Evolutionary conservation across 108 stramenopile genomes (phyloP).

Genomic region (Heterococcus sp.): DNA sequence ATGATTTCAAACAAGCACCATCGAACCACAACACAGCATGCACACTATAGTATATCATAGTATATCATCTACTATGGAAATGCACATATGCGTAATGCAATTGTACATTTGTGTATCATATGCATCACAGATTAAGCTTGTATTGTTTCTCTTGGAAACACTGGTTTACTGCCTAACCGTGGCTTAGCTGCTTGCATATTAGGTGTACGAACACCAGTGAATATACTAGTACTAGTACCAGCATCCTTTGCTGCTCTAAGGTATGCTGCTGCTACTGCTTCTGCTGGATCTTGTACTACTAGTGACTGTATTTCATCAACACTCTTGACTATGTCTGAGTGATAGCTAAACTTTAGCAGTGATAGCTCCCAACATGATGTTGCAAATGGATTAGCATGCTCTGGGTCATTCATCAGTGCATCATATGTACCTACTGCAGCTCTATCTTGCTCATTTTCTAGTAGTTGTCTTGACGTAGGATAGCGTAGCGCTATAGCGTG

Average conservation of each 20-base stretch:
- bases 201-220: background rate
- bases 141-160: too few species aligned
- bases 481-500: constrained; percentile 40
- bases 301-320: background rate
- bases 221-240: background rate
- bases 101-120: too few species aligned
- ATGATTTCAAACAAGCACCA: too few species aligned
- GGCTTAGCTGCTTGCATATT: too few species aligned
- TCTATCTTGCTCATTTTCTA: constrained; percentile 48
- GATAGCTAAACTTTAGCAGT: constrained; percentile 12
- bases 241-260: background rate
- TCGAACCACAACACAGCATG: too few species aligned
- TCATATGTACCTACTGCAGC: constrained; percentile 28
- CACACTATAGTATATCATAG: too few species aligned
- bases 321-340: background rate
- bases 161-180: background rate
- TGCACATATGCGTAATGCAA: too few species aligned
- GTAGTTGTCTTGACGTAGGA: constrained; percentile 27
- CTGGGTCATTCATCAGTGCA: constrained; percentile 23
- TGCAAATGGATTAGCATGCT: constrained; percentile 43
- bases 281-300: background rate
- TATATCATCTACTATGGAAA: too few species aligned
- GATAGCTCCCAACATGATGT: constrained; percentile 46
- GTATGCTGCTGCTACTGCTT: background rate
- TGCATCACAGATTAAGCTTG: too few species aligned